Percentiles rank a stretch among this genome's conserved stretches.
Evolutionary conservation across 768 basidiomycete genomes (phyloP).

Genomic region (Cyclocybe cylindracea): DNA sequence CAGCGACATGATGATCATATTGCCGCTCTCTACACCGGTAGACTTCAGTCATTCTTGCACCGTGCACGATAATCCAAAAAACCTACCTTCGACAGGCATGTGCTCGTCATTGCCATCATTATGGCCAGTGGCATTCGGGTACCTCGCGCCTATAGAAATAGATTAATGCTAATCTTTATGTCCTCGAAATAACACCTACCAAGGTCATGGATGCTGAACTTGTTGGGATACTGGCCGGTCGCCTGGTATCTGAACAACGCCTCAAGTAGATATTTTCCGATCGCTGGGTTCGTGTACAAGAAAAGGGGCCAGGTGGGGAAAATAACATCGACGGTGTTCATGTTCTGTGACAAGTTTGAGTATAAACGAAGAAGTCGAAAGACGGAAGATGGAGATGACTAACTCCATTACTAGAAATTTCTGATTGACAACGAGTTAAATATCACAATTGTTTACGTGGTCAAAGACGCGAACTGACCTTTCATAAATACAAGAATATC

Average conservation of each 20-base stretch:
- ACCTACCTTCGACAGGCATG: conserved; percentile 54
- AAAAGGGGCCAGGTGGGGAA: conserved; percentile 53
- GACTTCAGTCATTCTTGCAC: too few relatives aligned
- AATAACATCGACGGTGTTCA: conserved; percentile 57
- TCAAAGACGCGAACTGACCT: too few relatives aligned
- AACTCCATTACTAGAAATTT: conserved; percentile 63
- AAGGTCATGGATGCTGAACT: conserved; percentile 65
- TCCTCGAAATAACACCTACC: conserved; percentile 33
- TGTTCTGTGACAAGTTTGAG: conserved; percentile 29
- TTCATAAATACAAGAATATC: conserved; percentile 61
- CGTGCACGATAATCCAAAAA: too few relatives aligned
- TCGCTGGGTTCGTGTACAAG: conserved; percentile 52
- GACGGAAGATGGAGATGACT: conserved; percentile 18
- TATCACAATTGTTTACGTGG: too few relatives aligned
- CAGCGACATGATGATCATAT: conserved; percentile 74
- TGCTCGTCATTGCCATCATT: conserved; percentile 50
- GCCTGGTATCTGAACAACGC: conserved; percentile 71
- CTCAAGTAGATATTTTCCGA: conserved; percentile 60
- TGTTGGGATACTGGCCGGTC: conserved; percentile 64
- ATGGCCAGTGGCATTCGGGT: conserved; percentile 46
- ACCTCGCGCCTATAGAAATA: conserved; percentile 31
- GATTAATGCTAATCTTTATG: neutral
- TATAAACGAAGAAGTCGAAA: neutral
- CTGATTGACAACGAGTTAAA: too few relatives aligned
- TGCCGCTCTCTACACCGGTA: conserved; percentile 63